Evolutionary conservation across 495 filamentous ascomycete species (phyloP).

Genomic region (Amniculicola lignicola): DNA sequence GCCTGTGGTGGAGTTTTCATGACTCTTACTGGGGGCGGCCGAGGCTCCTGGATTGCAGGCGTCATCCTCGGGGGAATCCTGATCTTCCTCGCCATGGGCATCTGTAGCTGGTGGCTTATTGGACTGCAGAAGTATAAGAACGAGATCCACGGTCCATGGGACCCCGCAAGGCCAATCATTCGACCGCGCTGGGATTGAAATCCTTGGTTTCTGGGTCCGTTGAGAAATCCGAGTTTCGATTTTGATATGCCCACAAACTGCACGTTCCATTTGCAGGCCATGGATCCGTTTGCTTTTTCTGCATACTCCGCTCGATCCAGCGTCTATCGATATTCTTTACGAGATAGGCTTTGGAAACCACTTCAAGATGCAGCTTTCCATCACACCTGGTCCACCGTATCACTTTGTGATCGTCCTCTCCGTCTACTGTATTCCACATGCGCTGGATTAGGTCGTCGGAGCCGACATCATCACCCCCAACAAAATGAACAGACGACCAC

Average conservation of each 20-base stretch:
- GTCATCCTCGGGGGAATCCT: conserved; percentile 68
- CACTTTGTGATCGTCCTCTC: conserved; percentile 2
- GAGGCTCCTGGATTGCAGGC: conserved; percentile 67
- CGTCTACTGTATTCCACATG: conserved; percentile 21
- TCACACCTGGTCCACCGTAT: conserved; percentile 21
- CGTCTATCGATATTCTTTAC: conserved; percentile 1
- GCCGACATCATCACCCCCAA: conserved; percentile 27
- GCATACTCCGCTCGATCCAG: not conserved
- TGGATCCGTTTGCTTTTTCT: not conserved
- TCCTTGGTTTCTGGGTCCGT: not conserved
- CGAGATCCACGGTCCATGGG: conserved; percentile 97
- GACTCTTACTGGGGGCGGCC: conserved; percentile 62
- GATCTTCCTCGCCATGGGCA: conserved; percentile 77
- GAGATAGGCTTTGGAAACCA: conserved; percentile 13
- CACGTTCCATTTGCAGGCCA: conserved; percentile 28
- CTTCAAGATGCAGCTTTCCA: conserved; percentile 19
- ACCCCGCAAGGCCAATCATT: conserved; percentile 84
- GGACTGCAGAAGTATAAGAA: conserved; percentile 98
- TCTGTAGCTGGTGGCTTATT: conserved; percentile 97
- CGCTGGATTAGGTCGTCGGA: conserved; percentile 20
- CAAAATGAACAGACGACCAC: conserved; percentile 29
- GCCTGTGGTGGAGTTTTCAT: conserved; percentile 77
- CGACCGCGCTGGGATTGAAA: conserved; percentile 56
- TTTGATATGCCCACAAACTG: conserved; percentile 20
- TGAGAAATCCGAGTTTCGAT: conserved; percentile 8